Evolutionary conservation across 257 asterid species (phyloP).

Genomic region (Avicennia marina): DNA sequence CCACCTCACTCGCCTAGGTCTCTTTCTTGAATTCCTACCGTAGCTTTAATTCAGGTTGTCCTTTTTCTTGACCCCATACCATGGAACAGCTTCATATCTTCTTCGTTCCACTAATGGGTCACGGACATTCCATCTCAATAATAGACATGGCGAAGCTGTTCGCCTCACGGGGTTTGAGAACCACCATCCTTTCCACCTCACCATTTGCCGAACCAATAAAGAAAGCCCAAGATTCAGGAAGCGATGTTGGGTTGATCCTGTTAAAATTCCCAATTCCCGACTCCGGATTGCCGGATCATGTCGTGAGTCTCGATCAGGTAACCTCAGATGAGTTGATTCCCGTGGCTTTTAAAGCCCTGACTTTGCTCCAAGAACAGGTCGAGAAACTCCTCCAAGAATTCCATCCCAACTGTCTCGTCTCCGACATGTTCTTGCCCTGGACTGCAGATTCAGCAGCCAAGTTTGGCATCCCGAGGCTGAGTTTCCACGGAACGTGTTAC

Average conservation of each 20-base stretch:
- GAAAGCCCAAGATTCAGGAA: conserved; percentile 24
- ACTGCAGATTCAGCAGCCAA: conserved; percentile 33
- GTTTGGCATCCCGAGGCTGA: conserved; percentile 41
- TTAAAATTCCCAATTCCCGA: conserved; percentile 31
- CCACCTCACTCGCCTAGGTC: no score
- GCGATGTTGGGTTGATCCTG: conserved; percentile 24
- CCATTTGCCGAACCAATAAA: conserved; percentile 23
- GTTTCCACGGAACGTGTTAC: conserved; percentile 34
- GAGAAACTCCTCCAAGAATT: conserved; percentile 29
- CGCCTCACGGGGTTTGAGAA: conserved; percentile 39
- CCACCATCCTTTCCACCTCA: conserved; percentile 43
- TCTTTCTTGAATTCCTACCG: no score
- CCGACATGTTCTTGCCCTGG: conserved; percentile 54
- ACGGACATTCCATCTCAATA: conserved; percentile 56
- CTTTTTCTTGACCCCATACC: no score
- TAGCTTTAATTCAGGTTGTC: no score
- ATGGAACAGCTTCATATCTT: conserved; percentile 28
- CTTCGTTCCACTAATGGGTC: conserved; percentile 45
- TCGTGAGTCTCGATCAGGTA: conserved; percentile 31
- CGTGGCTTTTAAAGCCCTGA: conserved; percentile 16
- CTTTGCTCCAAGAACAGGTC: conserved; percentile 32
- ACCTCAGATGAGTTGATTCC: neutral
- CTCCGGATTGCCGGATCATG: conserved; percentile 31
- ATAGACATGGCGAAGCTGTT: conserved; percentile 60
- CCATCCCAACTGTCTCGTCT: conserved; percentile 30